These are phyloP conservation scores for Trichoderma sp. DNA, from an alignment of 2,329 filamentous ascomycete species.

Conservation along the genomic window DNA sequence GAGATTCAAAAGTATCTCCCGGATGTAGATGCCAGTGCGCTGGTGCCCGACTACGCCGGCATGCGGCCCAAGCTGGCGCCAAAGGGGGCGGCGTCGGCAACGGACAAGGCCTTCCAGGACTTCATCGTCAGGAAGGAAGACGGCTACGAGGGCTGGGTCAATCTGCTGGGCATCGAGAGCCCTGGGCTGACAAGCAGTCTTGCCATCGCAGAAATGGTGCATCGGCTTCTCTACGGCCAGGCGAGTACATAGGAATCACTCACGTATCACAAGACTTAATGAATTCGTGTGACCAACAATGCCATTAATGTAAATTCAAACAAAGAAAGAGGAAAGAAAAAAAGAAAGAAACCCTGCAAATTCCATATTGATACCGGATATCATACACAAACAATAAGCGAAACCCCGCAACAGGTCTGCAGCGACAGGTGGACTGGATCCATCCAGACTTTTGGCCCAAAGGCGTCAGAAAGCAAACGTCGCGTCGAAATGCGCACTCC, in stretches of 20 bases:
- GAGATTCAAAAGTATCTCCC: constrained; percentile 82
- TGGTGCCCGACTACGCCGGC: constrained; percentile 83
- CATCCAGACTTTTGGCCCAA: background rate
- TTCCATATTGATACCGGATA: constrained; percentile 10
- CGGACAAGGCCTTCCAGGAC: constrained; percentile 72
- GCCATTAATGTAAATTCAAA: background rate
- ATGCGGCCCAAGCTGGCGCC: constrained; percentile 79
- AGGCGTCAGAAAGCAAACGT: background rate
- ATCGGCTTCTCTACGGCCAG: constrained; percentile 45
- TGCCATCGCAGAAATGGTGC: constrained; percentile 79
- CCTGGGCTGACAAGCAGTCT: constrained; percentile 84
- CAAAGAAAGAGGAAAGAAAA: background rate
- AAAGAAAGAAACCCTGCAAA: background rate
- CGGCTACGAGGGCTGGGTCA: constrained; percentile 78
- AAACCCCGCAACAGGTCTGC: background rate
- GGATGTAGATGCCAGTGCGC: constrained; percentile 58
- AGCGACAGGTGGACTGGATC: constrained; percentile 7
- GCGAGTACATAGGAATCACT: background rate
- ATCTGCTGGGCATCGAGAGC: constrained; percentile 89
- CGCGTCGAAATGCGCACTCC: background rate
- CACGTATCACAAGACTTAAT: background rate
- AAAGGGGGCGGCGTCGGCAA: constrained; percentile 53
- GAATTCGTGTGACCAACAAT: background rate
- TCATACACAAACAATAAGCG: constrained; percentile 7
- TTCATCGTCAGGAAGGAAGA: constrained; percentile 78